Percentiles rank a stretch among this genome's conserved stretches.
Conservation (phyloP, 2,329 filamentous ascomycete genomes). For the Huntiella moniliformis region DNA sequence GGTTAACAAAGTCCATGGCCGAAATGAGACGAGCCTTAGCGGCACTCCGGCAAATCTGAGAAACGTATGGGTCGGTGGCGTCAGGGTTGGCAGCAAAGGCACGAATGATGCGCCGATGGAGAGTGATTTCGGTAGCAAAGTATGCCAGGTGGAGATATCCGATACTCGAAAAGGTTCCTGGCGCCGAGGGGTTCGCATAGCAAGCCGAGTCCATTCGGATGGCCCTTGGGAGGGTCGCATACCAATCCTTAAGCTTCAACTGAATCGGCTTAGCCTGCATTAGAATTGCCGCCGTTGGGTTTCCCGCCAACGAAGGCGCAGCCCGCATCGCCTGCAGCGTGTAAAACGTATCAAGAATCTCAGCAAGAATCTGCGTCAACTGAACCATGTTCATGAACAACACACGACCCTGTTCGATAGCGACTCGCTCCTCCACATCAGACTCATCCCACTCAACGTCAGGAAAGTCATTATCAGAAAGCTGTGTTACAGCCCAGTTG, state of each 20-base stretch:
- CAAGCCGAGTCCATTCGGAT: constrained; percentile 43
- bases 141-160: constrained; percentile 81
- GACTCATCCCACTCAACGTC: constrained; percentile 50
- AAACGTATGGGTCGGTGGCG: constrained; percentile 55
- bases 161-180: constrained; percentile 35
- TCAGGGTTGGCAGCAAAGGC: constrained; percentile 36
- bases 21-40: constrained; percentile 88
- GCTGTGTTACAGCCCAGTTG: constrained; percentile 58
- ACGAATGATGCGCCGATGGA: constrained; percentile 78
- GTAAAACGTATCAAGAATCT: constrained; percentile 71
- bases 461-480: constrained; percentile 51
- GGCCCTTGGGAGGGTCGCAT: constrained; percentile 42
- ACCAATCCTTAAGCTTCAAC: constrained; percentile 69
- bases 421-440: constrained; percentile 40
- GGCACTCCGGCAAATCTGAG: constrained; percentile 82
- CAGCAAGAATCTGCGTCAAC: constrained; percentile 55
- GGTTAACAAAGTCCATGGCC: constrained; percentile 94
- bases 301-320: constrained; percentile 44
- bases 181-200: constrained; percentile 12
- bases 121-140: constrained; percentile 83
- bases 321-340: constrained; percentile 57
- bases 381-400: constrained; percentile 60
- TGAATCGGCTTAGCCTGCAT: constrained; percentile 66
- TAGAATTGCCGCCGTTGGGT: constrained; percentile 54
- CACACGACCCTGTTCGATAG: constrained; percentile 48